Percentiles rank a stretch among this genome's conserved stretches.
These are phyloP conservation scores for Pisolithus tinctorius DNA, from an alignment of 768 basidiomycete genomes.

Conservation along the genomic window DNA sequence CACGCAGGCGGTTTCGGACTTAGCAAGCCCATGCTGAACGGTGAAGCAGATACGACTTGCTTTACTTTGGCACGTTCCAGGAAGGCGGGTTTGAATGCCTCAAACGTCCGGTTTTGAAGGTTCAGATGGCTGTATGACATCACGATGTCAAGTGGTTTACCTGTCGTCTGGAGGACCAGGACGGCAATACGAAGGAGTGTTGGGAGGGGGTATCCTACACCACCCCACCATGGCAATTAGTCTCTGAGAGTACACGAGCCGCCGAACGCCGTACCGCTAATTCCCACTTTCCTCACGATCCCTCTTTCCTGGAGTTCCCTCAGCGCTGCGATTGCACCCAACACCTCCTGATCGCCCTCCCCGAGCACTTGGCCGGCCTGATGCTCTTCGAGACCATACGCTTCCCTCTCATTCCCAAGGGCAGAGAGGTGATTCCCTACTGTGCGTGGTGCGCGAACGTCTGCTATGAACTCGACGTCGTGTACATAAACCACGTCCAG, in stretches of 20 bases:
- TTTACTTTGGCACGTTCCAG: conserved; percentile 54
- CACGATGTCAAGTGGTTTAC: conserved; percentile 68
- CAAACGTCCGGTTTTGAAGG: conserved; percentile 62
- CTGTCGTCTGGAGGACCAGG: conserved; percentile 58
- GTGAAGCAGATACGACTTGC: conserved; percentile 73
- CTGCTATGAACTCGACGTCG: conserved; percentile 74
- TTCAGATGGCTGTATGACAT: conserved; percentile 79
- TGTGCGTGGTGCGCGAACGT: conserved; percentile 39
- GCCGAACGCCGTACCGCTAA: conserved; percentile 50
- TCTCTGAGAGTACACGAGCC: background rate
- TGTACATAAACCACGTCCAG: conserved; percentile 80
- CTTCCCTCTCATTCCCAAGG: conserved; percentile 42
- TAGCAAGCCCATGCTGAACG: conserved; percentile 79
- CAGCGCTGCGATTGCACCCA: conserved; percentile 62
- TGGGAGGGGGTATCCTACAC: conserved; percentile 70
- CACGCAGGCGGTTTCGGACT: conserved; percentile 52
- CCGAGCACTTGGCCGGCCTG: conserved; percentile 54
- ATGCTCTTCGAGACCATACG: conserved; percentile 60
- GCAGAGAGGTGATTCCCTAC: conserved; percentile 54
- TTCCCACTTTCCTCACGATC: conserved; percentile 65
- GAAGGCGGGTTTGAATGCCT: conserved; percentile 50
- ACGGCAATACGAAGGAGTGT: conserved; percentile 79
- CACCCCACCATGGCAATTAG: background rate
- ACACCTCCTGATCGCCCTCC: conserved; percentile 63
- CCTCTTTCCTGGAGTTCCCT: conserved; percentile 68